phyloP scores from a whole-genome alignment of 192 early-diverging fungal genomes.

The Helicostylum pulchrum region DNA sequence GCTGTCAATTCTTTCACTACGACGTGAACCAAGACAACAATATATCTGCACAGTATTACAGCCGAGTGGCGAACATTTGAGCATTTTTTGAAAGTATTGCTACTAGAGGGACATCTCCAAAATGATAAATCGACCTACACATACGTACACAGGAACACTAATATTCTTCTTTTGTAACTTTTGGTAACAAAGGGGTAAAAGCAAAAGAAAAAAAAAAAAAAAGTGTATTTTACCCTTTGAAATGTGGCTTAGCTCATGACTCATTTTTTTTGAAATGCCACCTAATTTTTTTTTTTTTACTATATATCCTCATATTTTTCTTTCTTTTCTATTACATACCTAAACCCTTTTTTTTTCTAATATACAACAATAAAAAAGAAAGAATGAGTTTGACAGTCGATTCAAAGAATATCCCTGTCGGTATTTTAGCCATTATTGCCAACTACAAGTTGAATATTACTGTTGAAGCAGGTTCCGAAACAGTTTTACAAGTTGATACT shows the following conservation, averaged over 20 bases:
- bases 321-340: background rate
- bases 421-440: slow-evolving; percentile 13
- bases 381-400: slow-evolving; percentile 14
- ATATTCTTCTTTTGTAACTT: too few species aligned
- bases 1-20: too few species aligned
- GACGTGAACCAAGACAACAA: too few species aligned
- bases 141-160: too few species aligned
- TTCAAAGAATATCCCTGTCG: slow-evolving; percentile 9
- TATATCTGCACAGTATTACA: too few species aligned
- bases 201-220: too few species aligned
- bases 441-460: background rate
- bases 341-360: slow-evolving; percentile 1
- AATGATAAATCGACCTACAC: too few species aligned
- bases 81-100: too few species aligned
- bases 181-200: too few species aligned
- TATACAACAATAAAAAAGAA: background rate
- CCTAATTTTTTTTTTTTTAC: background rate
- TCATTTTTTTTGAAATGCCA: slow-evolving; percentile 7
- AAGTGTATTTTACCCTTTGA: too few species aligned
- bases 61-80: too few species aligned
- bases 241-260: slow-evolving; percentile 22
- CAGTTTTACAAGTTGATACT: background rate
- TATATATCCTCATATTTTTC: background rate
- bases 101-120: too few species aligned
- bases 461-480: slow-evolving; percentile 4